Conservation (phyloP, 768 basidiomycete species). For the Cystofilobasidium bisporidii region DNA sequence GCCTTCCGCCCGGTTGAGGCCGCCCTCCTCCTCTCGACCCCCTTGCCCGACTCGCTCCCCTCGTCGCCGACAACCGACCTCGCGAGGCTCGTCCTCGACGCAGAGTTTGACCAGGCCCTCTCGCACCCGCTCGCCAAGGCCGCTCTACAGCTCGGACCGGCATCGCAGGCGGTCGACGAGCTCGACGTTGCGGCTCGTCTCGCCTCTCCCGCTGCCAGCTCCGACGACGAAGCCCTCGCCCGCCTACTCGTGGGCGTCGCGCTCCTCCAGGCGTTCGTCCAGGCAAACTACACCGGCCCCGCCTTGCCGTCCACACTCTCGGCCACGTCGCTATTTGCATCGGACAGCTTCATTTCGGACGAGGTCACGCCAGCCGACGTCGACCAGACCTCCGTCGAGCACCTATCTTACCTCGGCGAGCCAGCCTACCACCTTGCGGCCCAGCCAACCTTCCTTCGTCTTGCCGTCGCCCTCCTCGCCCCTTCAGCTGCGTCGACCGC, state of each 20-base stretch:
- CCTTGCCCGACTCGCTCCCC: neutral
- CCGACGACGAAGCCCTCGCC: slow-evolving; percentile 13
- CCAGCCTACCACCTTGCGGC: slow-evolving; percentile 87
- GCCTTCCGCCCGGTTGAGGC: neutral
- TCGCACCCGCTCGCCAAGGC: slow-evolving; percentile 40
- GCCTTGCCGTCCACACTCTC: slow-evolving; percentile 51
- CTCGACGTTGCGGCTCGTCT: slow-evolving; percentile 22
- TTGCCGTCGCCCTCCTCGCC: slow-evolving; percentile 58
- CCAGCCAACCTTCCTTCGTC: slow-evolving; percentile 57
- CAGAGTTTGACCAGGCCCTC: slow-evolving; percentile 42
- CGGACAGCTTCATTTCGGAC: slow-evolving; percentile 32
- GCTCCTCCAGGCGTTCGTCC: slow-evolving; percentile 79
- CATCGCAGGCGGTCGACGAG: slow-evolving; percentile 39
- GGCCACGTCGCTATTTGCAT: slow-evolving; percentile 37
- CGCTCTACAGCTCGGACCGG: slow-evolving; percentile 40
- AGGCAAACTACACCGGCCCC: slow-evolving; percentile 95
- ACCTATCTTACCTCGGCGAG: slow-evolving; percentile 77
- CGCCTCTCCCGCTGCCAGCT: slow-evolving; percentile 34
- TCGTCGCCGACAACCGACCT: slow-evolving; percentile 29
- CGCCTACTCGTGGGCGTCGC: slow-evolving; percentile 54
- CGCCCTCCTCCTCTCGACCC: slow-evolving; percentile 16
- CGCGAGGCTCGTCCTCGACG: slow-evolving; percentile 36
- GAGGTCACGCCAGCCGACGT: slow-evolving; percentile 40
- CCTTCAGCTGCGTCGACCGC: slow-evolving; percentile 34
- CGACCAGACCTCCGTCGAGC: slow-evolving; percentile 57